Evolutionary conservation across 225 moss, liverwort and hornwort species (phyloP), one percentile per base, ranked within the genome.

Genomic region (Bryoerythrophyllum caledonicum): DNA sequence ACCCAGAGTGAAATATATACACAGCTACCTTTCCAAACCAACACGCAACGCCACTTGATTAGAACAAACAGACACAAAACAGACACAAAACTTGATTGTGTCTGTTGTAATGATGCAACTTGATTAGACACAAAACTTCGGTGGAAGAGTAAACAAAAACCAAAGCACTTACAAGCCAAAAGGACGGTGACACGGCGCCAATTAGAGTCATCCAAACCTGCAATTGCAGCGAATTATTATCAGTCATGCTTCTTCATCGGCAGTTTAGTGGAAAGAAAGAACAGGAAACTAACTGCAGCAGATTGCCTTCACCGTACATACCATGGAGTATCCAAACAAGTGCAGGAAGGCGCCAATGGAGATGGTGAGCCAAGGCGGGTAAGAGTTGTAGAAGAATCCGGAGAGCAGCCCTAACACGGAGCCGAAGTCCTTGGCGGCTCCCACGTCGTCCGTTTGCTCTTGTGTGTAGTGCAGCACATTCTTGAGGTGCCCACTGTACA

Each of bases 11-110:
- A 81, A 85, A 78, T 81, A 85, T 23, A 67, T 67, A 82, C 89
- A 89, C 84, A 89, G 80, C 89, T 89, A 87, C 82, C 87, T 89
- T 88, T 80, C 84, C 89, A 80, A 84, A 84, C 71, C 79, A 86
- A 81, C 68, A 74, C 65, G 51, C 72, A 72, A 7, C 20, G n/a
- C 43, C 53, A 55, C 77, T 60, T 80, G 83, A 75, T 84, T 79
- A 86, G 63, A 65, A 74, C 78, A 79, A 65, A 75, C 4, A 15
- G 44, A 15, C 14, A 44, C 44, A 44, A 14, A 44, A 44, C 13
- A n/a, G n/a, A n/a, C n/a, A n/a, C n/a, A n/a, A n/a, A n/a, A n/a
- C n/a, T n/a, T n/a, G n/a, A n/a, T n/a, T n/a, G n/a, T n/a, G n/a
- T n/a, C n/a, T n/a, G n/a, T n/a, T n/a, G n/a, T n/a, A n/a, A n/a